Conservation (phyloP, 2,329 filamentous ascomycete species). For the Xylaria sp. region DNA sequence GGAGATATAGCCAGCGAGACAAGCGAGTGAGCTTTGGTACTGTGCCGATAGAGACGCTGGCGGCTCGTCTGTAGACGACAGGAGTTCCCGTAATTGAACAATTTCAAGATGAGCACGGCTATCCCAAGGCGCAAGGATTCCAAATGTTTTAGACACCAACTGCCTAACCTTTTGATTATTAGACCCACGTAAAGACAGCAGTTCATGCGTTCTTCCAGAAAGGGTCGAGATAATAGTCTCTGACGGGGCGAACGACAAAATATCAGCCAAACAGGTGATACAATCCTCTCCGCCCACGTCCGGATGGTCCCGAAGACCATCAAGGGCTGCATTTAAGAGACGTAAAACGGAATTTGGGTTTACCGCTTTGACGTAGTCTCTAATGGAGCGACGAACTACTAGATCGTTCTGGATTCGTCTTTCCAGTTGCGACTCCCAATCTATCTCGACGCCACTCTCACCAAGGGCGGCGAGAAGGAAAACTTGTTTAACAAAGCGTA, state of each 20-base stretch:
- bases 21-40: conserved; percentile 48
- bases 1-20: conserved; percentile 46
- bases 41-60: conserved; percentile 46
- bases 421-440: conserved; percentile 86
- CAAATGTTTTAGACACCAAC: conserved; percentile 75
- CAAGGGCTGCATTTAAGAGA: conserved; percentile 65
- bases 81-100: conserved; percentile 47
- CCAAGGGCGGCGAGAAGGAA: conserved; percentile 61
- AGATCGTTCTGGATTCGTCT: conserved; percentile 76
- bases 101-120: conserved; percentile 55
- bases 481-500: conserved; percentile 72
- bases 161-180: conserved; percentile 76
- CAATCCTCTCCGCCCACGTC: conserved; percentile 50
- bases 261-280: conserved; percentile 44
- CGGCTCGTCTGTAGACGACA: conserved; percentile 43
- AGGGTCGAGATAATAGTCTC: conserved; percentile 51
- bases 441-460: conserved; percentile 72
- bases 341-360: conserved; percentile 54
- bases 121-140: conserved; percentile 78
- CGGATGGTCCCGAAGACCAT: conserved; percentile 62
- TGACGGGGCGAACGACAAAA: conserved; percentile 48
- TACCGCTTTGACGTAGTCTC: conserved; percentile 59
- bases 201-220: conserved; percentile 57
- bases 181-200: conserved; percentile 72
- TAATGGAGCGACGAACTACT: conserved; percentile 68